Percentiles rank a stretch among this genome's conserved stretches.
Conservation (phyloP, 2,329 filamentous ascomycete species). For the Trichoderma harzianum region DNA sequence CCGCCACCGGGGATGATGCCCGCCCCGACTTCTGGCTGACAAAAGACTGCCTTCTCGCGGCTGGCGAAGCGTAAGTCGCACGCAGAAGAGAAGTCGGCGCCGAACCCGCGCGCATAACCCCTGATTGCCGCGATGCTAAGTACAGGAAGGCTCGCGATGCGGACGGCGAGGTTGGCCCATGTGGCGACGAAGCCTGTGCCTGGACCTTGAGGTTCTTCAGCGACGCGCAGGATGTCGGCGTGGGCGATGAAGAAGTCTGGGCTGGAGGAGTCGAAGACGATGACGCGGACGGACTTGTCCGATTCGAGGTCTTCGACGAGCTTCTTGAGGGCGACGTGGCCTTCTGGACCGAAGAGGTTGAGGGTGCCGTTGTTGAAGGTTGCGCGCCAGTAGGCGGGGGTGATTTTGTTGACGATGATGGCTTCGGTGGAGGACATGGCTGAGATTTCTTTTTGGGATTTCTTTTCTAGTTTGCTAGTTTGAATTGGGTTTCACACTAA, state of each 20-base stretch:
- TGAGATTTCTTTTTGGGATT: neutral
- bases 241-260: neutral
- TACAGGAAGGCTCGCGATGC: neutral
- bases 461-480: neutral
- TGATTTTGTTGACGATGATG: neutral
- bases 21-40: neutral
- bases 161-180: neutral
- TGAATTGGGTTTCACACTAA: neutral
- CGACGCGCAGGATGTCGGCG: neutral
- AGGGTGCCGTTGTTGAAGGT: neutral
- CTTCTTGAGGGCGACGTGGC: neutral
- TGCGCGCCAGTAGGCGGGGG: neutral
- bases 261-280: neutral
- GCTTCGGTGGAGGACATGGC: neutral
- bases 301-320: neutral
- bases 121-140: neutral
- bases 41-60: neutral
- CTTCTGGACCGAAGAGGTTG: neutral
- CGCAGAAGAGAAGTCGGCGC: neutral
- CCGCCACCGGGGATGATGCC: neutral
- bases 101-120: neutral
- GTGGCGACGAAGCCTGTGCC: neutral
- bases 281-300: neutral
- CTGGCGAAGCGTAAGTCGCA: neutral
- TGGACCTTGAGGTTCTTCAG: neutral